Percentiles rank a stretch among this genome's conserved stretches.
Conservation (phyloP, 1,284 basidiomycete genomes). For the Heterobasidion occidentale region DNA sequence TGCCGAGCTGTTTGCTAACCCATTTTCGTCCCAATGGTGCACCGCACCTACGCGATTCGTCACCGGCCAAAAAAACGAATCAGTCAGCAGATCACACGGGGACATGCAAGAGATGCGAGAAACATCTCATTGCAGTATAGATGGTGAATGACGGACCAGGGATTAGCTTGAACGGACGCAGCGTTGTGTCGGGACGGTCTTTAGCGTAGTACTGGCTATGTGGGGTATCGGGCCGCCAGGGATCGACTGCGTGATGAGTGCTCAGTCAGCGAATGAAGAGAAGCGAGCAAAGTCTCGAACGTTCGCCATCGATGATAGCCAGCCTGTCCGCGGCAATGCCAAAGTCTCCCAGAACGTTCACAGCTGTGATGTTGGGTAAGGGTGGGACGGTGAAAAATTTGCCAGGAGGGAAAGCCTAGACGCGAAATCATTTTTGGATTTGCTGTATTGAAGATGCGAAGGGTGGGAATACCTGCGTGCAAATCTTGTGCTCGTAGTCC, state of each 20-base stretch:
- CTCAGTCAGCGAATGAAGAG: background rate
- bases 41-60: slow-evolving; percentile 53
- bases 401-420: slow-evolving; percentile 77
- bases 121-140: background rate
- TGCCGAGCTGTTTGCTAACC: slow-evolving; percentile 50
- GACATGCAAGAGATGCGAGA: background rate
- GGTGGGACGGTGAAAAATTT: slow-evolving; percentile 64
- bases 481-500: slow-evolving; percentile 76
- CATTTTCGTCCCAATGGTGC: slow-evolving; percentile 90
- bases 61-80: background rate
- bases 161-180: slow-evolving; percentile 84
- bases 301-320: slow-evolving; percentile 83
- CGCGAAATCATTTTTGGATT: background rate
- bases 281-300: slow-evolving; percentile 24
- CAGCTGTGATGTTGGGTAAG: slow-evolving; percentile 70
- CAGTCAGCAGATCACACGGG: background rate
- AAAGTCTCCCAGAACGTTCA: slow-evolving; percentile 77
- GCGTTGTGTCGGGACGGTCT: slow-evolving; percentile 61
- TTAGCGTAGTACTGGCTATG: slow-evolving; percentile 74
- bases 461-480: slow-evolving; percentile 45
- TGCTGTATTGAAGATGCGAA: background rate
- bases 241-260: slow-evolving; percentile 51
- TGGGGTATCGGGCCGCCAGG: slow-evolving; percentile 85
- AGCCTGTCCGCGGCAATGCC: slow-evolving; percentile 68
- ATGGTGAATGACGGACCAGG: slow-evolving; percentile 43